Conservation (phyloP, 345 rosid species). For the Iberis pinnata region DNA sequence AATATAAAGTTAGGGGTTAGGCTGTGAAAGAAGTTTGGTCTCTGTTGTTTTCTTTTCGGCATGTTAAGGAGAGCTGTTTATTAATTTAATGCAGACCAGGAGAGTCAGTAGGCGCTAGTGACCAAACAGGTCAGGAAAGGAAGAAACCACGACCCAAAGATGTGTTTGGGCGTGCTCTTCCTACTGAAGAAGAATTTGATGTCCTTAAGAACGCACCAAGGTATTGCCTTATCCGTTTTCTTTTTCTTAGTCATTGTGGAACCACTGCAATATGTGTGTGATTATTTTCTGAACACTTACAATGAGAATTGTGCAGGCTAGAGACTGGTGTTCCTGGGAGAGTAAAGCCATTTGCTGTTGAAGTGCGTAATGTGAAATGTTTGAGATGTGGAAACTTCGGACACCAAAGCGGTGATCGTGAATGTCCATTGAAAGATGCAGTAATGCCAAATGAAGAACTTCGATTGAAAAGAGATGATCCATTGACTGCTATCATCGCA, state of each 20-base stretch:
- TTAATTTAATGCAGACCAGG: slow-evolving; percentile 33
- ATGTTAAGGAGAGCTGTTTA: background rate
- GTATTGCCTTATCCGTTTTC: slow-evolving; percentile 30
- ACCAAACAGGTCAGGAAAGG: slow-evolving; percentile 38
- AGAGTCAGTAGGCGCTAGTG: slow-evolving; percentile 26
- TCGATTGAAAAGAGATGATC: slow-evolving; percentile 91
- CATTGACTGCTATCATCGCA: slow-evolving; percentile 80
- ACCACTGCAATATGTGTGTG: background rate
- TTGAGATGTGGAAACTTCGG: slow-evolving; percentile 85
- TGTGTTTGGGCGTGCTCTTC: slow-evolving; percentile 92
- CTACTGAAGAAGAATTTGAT: slow-evolving; percentile 86
- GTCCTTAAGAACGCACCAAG: slow-evolving; percentile 83
- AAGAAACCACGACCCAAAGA: slow-evolving; percentile 88
- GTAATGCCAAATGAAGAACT: slow-evolving; percentile 93
- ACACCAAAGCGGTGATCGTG: slow-evolving; percentile 97
- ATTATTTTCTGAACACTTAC: background rate
- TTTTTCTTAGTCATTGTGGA: background rate
- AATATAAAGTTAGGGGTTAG: background rate
- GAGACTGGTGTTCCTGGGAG: slow-evolving; percentile 86
- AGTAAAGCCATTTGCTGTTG: slow-evolving; percentile 84
- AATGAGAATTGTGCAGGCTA: slow-evolving; percentile 40
- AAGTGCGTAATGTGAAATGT: slow-evolving; percentile 87
- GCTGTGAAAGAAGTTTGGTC: background rate
- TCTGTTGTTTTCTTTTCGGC: background rate
- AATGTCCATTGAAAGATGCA: slow-evolving; percentile 91